Evolutionary conservation across 495 filamentous ascomycete species (phyloP).

Genomic region (Penicillium egyptiacum): DNA sequence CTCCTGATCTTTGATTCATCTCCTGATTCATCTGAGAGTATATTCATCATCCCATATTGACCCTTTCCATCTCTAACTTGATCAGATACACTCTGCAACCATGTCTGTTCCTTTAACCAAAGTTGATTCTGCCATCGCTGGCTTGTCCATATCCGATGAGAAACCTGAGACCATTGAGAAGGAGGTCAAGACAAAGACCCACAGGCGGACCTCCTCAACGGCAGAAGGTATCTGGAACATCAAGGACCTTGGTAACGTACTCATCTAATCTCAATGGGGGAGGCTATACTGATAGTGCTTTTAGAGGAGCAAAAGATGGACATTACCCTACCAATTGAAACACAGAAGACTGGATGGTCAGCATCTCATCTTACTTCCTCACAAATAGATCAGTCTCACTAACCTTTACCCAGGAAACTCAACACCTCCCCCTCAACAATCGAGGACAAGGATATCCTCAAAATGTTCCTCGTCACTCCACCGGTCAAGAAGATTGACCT

Average conservation of each 20-base stretch:
- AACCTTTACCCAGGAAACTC: constrained; percentile 64
- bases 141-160: constrained; percentile 68
- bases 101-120: constrained; percentile 75
- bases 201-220: constrained; percentile 67
- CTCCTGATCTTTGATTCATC: constrained; percentile 9
- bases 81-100: constrained; percentile 23
- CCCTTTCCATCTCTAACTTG: neutral
- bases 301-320: constrained; percentile 73
- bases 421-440: constrained; percentile 76
- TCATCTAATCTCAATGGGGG: neutral
- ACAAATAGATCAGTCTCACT: constrained; percentile 9
- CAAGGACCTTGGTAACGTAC: constrained; percentile 72
- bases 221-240: constrained; percentile 74
- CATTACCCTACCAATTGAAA: constrained; percentile 79
- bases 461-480: constrained; percentile 74
- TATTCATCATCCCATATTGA: constrained; percentile 8
- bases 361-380: constrained; percentile 27
- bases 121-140: constrained; percentile 84
- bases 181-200: constrained; percentile 52
- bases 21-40: constrained; percentile 10
- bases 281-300: constrained; percentile 18
- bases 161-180: constrained; percentile 38
- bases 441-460: constrained; percentile 78
- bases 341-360: constrained; percentile 88
- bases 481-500: constrained; percentile 92